Conservation (phyloP, 495 filamentous ascomycete species). For the Aspergillus coremiiformis region DNA sequence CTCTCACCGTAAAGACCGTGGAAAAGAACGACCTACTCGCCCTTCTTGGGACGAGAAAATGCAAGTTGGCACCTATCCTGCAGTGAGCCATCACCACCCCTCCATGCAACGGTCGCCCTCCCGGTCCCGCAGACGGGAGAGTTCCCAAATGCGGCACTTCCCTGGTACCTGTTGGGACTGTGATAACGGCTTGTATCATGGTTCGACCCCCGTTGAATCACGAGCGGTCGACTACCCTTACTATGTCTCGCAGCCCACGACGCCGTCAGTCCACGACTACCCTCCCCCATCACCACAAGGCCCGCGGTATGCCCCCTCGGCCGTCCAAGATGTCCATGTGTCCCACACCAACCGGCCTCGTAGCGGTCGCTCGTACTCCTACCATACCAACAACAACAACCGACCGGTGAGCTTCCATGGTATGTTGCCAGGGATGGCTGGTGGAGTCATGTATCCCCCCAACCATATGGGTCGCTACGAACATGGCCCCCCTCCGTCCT, state of each 20-base stretch:
- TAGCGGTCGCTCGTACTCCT: conserved; percentile 25
- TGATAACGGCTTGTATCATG: conserved; percentile 26
- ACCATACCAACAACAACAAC: conserved; percentile 24
- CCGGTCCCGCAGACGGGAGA: conserved; percentile 31
- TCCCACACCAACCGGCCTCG: conserved; percentile 25
- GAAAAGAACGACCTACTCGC: conserved; percentile 24
- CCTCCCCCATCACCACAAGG: conserved; percentile 24
- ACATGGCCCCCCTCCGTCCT: conserved; percentile 30
- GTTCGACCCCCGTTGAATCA: conserved; percentile 28
- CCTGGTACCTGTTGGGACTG: conserved; percentile 28
- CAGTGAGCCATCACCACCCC: conserved; percentile 22
- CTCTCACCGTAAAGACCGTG: conserved; percentile 29
- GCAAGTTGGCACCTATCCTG: conserved; percentile 31
- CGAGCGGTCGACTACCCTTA: conserved; percentile 25
- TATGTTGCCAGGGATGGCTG: conserved; percentile 24
- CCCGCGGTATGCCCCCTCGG: conserved; percentile 18
- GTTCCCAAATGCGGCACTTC: conserved; percentile 21
- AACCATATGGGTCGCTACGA: conserved; percentile 27
- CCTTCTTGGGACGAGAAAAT: conserved; percentile 31
- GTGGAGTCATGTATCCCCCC: conserved; percentile 25
- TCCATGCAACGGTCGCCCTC: conserved; percentile 30
- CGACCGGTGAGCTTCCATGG: conserved; percentile 43
- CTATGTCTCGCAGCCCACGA: conserved; percentile 20
- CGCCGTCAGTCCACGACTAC: conserved; percentile 26
- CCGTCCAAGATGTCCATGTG: conserved; percentile 24